Conservation (phyloP, 2,329 filamentous ascomycete species). For the Fonsecaea erecta region DNA sequence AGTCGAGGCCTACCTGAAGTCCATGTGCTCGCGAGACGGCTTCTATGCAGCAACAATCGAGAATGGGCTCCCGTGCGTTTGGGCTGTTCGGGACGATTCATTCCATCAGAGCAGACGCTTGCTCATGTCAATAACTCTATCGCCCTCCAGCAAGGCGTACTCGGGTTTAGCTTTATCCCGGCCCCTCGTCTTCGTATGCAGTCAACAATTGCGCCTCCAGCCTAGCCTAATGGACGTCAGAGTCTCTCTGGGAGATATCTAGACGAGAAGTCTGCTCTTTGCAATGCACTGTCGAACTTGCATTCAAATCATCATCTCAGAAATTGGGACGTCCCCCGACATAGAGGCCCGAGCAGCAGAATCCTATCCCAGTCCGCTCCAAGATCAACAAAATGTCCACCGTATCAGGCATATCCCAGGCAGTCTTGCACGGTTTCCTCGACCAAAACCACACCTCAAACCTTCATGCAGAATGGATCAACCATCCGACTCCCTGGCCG, state of each 20-base stretch:
- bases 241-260: not conserved
- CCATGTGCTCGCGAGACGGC: not conserved
- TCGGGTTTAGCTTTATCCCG: constrained; percentile 1
- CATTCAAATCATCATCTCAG: not conserved
- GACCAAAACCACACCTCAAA: constrained; percentile 15
- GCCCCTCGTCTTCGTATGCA: constrained; percentile 1
- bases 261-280: not conserved
- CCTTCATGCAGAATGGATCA: constrained; percentile 19
- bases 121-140: not conserved
- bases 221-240: constrained; percentile 1
- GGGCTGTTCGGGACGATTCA: not conserved
- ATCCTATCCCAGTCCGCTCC: not conserved
- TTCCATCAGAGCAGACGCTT: not conserved
- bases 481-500: constrained; percentile 23
- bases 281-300: not conserved
- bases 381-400: constrained; percentile 10
- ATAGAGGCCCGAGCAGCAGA: not conserved
- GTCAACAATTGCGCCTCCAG: not conserved
- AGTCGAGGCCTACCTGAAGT: not conserved
- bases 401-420: not conserved
- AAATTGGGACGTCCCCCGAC: not conserved
- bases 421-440: constrained; percentile 14
- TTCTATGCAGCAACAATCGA: not conserved
- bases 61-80: not conserved
- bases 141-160: not conserved